Conservation (phyloP, 495 filamentous ascomycete genomes). For the Aspergillus funiculosus region DNA sequence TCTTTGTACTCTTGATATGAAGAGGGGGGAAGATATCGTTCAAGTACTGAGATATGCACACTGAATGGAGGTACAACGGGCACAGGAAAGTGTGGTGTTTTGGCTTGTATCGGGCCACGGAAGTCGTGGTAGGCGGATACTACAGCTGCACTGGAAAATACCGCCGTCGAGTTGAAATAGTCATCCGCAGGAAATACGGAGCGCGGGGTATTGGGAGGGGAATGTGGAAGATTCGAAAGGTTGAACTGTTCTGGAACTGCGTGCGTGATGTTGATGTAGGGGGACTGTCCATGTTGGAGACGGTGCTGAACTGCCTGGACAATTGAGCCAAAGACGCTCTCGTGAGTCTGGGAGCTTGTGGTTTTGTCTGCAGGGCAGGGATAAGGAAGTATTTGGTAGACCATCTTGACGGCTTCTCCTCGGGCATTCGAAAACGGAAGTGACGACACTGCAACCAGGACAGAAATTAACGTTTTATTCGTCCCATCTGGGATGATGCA, state of each 20-base stretch:
- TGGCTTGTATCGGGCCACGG: slow-evolving; percentile 40
- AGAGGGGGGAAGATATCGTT: slow-evolving; percentile 66
- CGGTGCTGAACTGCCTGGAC: slow-evolving; percentile 50
- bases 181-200: slow-evolving; percentile 41
- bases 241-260: slow-evolving; percentile 59
- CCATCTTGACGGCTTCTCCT: slow-evolving; percentile 47
- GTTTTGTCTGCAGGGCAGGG: slow-evolving; percentile 47
- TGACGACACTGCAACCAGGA: slow-evolving; percentile 31
- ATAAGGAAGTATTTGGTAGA: slow-evolving; percentile 59
- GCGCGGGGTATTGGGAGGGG: slow-evolving; percentile 55
- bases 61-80: slow-evolving; percentile 60
- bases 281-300: slow-evolving; percentile 39
- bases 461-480: slow-evolving; percentile 11
- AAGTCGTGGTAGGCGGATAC: slow-evolving; percentile 53
- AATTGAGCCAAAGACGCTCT: slow-evolving; percentile 44
- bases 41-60: slow-evolving; percentile 59
- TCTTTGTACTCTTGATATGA: slow-evolving; percentile 54
- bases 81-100: slow-evolving; percentile 44
- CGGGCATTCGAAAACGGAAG: slow-evolving; percentile 31
- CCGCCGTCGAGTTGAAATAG: slow-evolving; percentile 48
- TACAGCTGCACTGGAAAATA: slow-evolving; percentile 54
- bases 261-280: slow-evolving; percentile 59
- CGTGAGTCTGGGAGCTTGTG: slow-evolving; percentile 27
- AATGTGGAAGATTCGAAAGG: slow-evolving; percentile 55
- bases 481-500: not conserved